phyloP scores from a whole-genome alignment of 208 protist genomes.

The Leishmania martiniquensis region DNA sequence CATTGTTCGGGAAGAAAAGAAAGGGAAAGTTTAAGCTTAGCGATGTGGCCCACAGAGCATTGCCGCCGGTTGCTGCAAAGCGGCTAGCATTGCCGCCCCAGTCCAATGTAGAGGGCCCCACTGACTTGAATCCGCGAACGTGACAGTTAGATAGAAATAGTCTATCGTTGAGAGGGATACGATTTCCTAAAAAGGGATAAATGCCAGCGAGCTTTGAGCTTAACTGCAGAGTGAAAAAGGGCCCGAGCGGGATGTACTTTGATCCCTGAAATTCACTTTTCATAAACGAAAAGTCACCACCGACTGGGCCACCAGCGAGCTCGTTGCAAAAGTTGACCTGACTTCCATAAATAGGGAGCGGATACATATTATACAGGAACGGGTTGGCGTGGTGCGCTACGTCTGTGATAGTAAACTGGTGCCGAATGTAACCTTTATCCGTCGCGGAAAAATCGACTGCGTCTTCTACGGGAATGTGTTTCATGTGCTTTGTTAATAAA shows the following conservation, averaged over 20 bases:
- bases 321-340: slow-evolving; percentile 60
- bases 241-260: slow-evolving; percentile 72
- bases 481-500: slow-evolving; percentile 57
- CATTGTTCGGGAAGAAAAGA: slow-evolving; percentile 80
- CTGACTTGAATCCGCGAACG: slow-evolving; percentile 76
- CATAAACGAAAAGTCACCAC: slow-evolving; percentile 68
- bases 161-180: slow-evolving; percentile 83
- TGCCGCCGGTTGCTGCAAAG: slow-evolving; percentile 82
- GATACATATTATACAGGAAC: slow-evolving; percentile 84
- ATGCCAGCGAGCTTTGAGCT: slow-evolving; percentile 69
- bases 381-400: slow-evolving; percentile 75
- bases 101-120: slow-evolving; percentile 82
- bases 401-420: slow-evolving; percentile 53
- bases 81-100: slow-evolving; percentile 15
- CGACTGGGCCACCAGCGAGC: slow-evolving; percentile 58
- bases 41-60: slow-evolving; percentile 86
- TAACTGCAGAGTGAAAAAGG: slow-evolving; percentile 79
- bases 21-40: slow-evolving; percentile 84
- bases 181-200: slow-evolving; percentile 55
- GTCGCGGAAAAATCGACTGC: slow-evolving; percentile 57
- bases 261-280: slow-evolving; percentile 73
- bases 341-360: slow-evolving; percentile 72
- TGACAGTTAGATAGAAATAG: slow-evolving; percentile 83
- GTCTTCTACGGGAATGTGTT: slow-evolving; percentile 34
- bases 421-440: slow-evolving; percentile 74